These are phyloP conservation scores for Cutaneotrichosporon cyanovorans DNA, from an alignment of 1,284 basidiomycete species.

Conservation along the genomic window DNA sequence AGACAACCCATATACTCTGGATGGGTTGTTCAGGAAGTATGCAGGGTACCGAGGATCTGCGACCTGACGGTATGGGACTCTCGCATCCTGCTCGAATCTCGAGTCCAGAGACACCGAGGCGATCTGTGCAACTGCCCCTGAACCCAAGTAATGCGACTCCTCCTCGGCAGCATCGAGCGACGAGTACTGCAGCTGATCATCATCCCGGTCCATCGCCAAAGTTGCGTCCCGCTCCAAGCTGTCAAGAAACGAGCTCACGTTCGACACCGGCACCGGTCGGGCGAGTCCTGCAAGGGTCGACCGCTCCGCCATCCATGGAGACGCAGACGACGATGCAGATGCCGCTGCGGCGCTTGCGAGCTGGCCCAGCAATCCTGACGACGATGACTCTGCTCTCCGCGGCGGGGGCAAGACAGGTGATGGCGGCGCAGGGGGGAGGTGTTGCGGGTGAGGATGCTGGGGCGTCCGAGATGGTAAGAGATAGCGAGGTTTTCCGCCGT, in stretches of 20 bases:
- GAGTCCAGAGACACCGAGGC: slow-evolving; percentile 12
- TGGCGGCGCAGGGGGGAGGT: too few relatives aligned
- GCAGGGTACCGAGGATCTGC: slow-evolving; percentile 17
- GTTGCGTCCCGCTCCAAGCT: slow-evolving; percentile 7
- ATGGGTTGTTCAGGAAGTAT: slow-evolving; percentile 19
- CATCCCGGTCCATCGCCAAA: neutral
- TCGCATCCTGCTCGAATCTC: slow-evolving; percentile 7
- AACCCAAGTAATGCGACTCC: slow-evolving; percentile 21
- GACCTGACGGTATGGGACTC: slow-evolving; percentile 18
- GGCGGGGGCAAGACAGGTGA: too few relatives aligned
- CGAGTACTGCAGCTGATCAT: slow-evolving; percentile 7
- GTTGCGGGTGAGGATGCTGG: too few relatives aligned
- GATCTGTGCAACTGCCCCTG: slow-evolving; percentile 14
- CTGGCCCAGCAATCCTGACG: too few relatives aligned
- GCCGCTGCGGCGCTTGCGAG: too few relatives aligned
- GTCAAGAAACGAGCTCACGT: slow-evolving; percentile 10
- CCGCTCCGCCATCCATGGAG: slow-evolving; percentile 9
- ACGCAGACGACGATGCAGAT: too few relatives aligned
- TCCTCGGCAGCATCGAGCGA: slow-evolving; percentile 20
- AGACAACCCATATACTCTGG: slow-evolving; percentile 14
- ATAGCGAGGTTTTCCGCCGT: too few relatives aligned
- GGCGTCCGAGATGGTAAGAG: too few relatives aligned
- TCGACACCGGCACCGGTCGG: neutral
- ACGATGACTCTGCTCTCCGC: too few relatives aligned
- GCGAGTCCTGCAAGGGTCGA: neutral